phyloP scores from a whole-genome alignment of 2,329 filamentous ascomycete genomes.

The Aspergillus melleus region DNA sequence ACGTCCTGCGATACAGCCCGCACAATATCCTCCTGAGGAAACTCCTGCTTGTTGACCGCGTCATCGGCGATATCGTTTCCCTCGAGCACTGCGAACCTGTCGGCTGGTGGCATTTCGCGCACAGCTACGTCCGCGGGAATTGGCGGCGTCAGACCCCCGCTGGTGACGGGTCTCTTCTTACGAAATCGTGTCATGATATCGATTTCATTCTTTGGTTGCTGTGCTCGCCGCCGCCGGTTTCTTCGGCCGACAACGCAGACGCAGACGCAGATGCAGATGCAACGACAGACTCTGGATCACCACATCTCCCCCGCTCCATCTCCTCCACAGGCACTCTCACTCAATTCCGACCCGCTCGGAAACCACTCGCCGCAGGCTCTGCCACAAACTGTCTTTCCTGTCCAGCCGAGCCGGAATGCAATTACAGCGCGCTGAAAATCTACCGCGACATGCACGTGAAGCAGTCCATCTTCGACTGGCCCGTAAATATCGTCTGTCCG shows the following conservation, averaged over 20 bases:
- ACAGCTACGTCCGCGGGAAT: constrained; percentile 88
- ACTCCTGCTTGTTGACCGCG: constrained; percentile 70
- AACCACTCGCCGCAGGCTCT: constrained; percentile 70
- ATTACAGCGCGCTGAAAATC: constrained; percentile 81
- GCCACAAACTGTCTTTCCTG: constrained; percentile 90
- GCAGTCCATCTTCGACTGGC: constrained; percentile 72
- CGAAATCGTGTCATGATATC: constrained; percentile 95
- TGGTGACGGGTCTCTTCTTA: constrained; percentile 77
- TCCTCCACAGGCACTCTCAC: constrained; percentile 74
- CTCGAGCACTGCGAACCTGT: constrained; percentile 92
- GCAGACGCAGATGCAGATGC: neutral
- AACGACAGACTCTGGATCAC: constrained; percentile 35
- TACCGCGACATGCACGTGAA: constrained; percentile 71
- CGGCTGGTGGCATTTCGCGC: constrained; percentile 93
- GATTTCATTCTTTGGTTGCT: constrained; percentile 91
- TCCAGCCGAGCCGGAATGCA: constrained; percentile 70
- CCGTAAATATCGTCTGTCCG: constrained; percentile 82
- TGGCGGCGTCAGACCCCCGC: constrained; percentile 78
- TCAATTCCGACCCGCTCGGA: constrained; percentile 73
- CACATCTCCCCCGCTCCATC: constrained; percentile 75
- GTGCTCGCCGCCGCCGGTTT: constrained; percentile 61
- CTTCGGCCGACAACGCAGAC: neutral
- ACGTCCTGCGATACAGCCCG: constrained; percentile 89
- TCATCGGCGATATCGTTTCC: constrained; percentile 81
- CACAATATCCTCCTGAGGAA: constrained; percentile 85